Conservation (phyloP, 176 grass and related monocot species). For the Guadua angustifolia region DNA sequence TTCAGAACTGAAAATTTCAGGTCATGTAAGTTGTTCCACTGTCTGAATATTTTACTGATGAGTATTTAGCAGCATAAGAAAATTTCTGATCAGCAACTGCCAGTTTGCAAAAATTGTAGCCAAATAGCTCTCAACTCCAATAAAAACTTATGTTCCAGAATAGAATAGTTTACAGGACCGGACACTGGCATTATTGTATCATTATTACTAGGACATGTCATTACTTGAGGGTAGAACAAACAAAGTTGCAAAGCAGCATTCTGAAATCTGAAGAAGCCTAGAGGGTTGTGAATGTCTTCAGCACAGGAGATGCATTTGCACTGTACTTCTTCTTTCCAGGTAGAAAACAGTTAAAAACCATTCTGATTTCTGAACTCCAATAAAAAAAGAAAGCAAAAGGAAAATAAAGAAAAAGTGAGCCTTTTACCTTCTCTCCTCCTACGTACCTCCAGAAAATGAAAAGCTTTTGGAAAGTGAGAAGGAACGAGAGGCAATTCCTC, state of each 20-base stretch:
- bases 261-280: neutral
- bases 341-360: neutral
- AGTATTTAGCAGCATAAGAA: neutral
- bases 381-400: neutral
- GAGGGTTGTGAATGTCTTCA: neutral
- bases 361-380: neutral
- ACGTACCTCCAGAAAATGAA: constrained; percentile 34
- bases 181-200: neutral
- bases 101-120: neutral
- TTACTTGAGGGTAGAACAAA: neutral
- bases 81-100: neutral
- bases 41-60: neutral
- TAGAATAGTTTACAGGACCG: neutral
- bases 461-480: constrained; percentile 46
- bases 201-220: neutral
- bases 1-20: neutral
- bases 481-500: constrained; percentile 32
- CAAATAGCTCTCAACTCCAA: neutral
- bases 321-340: neutral
- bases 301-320: neutral
- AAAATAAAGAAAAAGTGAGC: constrained; percentile 16
- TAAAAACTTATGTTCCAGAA: neutral
- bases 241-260: neutral
- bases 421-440: neutral
- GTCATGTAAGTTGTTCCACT: neutral